A percentile compares a stretch with the other conserved stretches of the same genome.
Evolutionary conservation across 768 basidiomycete species (phyloP).

Genomic region (Kwoniella bestiolae): DNA sequence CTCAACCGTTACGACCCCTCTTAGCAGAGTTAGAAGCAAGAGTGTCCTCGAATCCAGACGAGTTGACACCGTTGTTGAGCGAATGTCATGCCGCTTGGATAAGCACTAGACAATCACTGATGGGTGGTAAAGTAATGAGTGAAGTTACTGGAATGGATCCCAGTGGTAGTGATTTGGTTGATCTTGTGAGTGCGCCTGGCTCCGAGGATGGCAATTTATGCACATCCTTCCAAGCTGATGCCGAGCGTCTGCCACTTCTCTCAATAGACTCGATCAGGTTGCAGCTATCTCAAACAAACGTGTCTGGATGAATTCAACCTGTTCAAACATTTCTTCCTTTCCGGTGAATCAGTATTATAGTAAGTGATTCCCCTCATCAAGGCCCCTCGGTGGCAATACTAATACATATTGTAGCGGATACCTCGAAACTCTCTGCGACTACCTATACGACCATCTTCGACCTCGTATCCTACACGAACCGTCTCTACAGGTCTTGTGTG

Average conservation of each 20-base stretch:
- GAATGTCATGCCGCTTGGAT: slow-evolving; percentile 92
- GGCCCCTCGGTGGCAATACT: neutral
- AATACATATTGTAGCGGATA: slow-evolving; percentile 66
- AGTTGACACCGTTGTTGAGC: slow-evolving; percentile 73
- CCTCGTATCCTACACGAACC: slow-evolving; percentile 94
- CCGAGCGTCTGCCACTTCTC: slow-evolving; percentile 1
- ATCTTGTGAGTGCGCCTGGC: slow-evolving; percentile 72
- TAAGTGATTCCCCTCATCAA: slow-evolving; percentile 57
- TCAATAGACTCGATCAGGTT: slow-evolving; percentile 81
- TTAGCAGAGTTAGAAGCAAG: slow-evolving; percentile 83
- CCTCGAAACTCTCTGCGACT: slow-evolving; percentile 87
- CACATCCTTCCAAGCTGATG: too few relatives aligned
- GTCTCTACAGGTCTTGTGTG: slow-evolving; percentile 81
- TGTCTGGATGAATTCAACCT: slow-evolving; percentile 88
- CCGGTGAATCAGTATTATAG: slow-evolving; percentile 78
- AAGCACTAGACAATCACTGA: slow-evolving; percentile 69
- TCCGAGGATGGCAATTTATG: too few relatives aligned
- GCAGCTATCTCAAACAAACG: slow-evolving; percentile 86
- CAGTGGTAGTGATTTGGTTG: slow-evolving; percentile 77
- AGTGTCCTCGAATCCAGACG: slow-evolving; percentile 76
- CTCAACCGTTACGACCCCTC: slow-evolving; percentile 73
- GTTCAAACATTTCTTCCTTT: slow-evolving; percentile 81
- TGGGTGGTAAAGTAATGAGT: slow-evolving; percentile 73
- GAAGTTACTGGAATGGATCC: slow-evolving; percentile 86
- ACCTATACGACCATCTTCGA: slow-evolving; percentile 92